Evolutionary conservation across 148 eudicot species (phyloP), one percentile per base, ranked within the genome.

Genomic region (Oxyria digyna): DNA sequence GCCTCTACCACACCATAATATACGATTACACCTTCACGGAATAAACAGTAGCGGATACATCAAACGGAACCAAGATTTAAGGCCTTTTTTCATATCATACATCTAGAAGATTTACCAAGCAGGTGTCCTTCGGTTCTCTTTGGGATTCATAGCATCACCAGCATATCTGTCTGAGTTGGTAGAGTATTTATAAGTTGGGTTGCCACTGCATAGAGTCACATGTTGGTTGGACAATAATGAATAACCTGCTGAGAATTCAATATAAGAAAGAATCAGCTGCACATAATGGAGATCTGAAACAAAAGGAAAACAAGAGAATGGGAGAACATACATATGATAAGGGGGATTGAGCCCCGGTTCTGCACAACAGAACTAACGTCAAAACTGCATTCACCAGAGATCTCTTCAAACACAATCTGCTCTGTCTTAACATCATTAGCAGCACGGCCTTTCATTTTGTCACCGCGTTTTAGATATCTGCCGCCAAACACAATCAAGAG

Each of bases 371-470:
- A 88, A 79, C 83, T 88, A 70, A 95, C 83, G 72, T 81, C 84
- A 45, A 75, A 42, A 0, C 72, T 69, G 68, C 70, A 63, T 79
- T 84, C 87, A 73, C 77, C 83, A 46, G 79, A 75, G 65, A 68
- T 79, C 70, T 88, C 99, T 81, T 88, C 97, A 80, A 82, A 81
- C 32, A 89, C 89, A 64, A 95, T 91, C 77, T 95, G 99, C 76
- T 95, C 99, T 3, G 99, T 95, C 72, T 95, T 97, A 35, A 95
- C 99, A 79, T 95, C 99, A 82, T 95, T 95, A 63, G 99, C 99
- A 32, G 95, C 99, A 74, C 91, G 91, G 24, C 99, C 99, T 78
- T 95, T 88, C 67, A 85, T 89, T 78, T 95, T 95, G 35, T 91
- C 87, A 43, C 99, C 99, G 67, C 99, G 88, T 79, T 95, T 95